phyloP scores from a whole-genome alignment of 345 rosid species.

The Linum usitatissimum region DNA sequence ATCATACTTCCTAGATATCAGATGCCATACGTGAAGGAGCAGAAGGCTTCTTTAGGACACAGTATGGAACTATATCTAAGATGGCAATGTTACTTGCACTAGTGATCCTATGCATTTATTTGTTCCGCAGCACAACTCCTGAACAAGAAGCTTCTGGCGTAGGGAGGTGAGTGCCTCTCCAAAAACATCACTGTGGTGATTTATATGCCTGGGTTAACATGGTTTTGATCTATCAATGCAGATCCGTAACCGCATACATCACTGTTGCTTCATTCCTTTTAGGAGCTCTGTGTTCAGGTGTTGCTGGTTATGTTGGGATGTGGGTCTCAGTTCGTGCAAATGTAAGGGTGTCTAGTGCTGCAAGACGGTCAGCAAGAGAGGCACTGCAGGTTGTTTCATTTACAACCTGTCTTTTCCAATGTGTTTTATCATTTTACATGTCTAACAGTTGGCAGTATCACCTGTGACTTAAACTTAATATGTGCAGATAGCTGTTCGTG shows the following conservation, averaged over 20 bases:
- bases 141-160: constrained; percentile 96
- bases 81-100: constrained; percentile 89
- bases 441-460: neutral
- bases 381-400: constrained; percentile 75
- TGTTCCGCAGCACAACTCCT: constrained; percentile 80
- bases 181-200: constrained; percentile 3
- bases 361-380: constrained; percentile 97
- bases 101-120: constrained; percentile 73
- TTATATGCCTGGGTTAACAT: constrained; percentile 8
- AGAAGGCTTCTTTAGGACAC: constrained; percentile 97
- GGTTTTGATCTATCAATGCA: constrained; percentile 26
- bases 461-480: constrained; percentile 18
- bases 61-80: constrained; percentile 89
- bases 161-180: constrained; percentile 54
- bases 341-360: constrained; percentile 97
- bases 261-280: constrained; percentile 91
- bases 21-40: constrained; percentile 99
- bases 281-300: constrained; percentile 92
- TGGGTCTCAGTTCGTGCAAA: constrained; percentile 99
- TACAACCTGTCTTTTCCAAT: constrained; percentile 12
- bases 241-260: constrained; percentile 72
- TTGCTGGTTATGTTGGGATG: constrained; percentile 97
- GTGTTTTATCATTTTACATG: constrained; percentile 10
- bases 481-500: constrained; percentile 83
- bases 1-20: constrained; percentile 58